Base-by-base conservation (phyloP, 768 basidiomycete species). In the Trametopsis cervina region DNA sequence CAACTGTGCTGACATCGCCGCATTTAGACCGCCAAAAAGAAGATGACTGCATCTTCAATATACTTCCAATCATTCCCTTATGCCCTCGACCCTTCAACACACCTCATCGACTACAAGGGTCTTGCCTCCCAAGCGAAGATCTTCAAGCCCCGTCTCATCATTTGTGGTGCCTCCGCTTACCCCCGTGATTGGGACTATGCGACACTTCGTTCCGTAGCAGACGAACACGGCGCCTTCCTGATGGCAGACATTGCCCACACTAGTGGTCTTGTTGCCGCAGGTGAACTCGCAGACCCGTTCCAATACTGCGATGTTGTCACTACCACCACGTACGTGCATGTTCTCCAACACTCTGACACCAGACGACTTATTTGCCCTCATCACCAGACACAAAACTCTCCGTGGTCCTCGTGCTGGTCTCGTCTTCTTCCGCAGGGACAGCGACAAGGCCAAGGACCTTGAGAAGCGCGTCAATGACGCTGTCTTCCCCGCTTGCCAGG, bases 61-160 rank as follows among this genome's bases (percentile, higher is more conserved):
- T 98, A 98, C 76, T 99, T 98, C 86, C 94, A 98, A 66, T 96
- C 96, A 29, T 76, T 96, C 63, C 95, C 96, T 40, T 99, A 98
- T 60, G 81, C 77, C 41, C 83, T 94, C 50, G 78, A 84, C 61
- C 83, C 87, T 41, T 69, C 80, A 38, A 88, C 85, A 47, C 85
- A 96, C 63, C 76, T 95, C 56, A 81, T 99, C 57, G 94, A 97
- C 73, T 98, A 97, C 68, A 72, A 69, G 27, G 74, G 68, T 22
- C 79, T 99, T 59, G 78, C 81, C 44, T 73, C 78, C 52, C 91
- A 95, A 65, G 94, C 94, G 43, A 85, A 86, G 62, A 78, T 95
- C 60, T 99, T 90, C 83, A 97, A 97, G 65, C 96, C 96, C 48
- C 79, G 84, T 57, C 76, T 98, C 53, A 73, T 99, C 62, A 92